Evolutionary conservation across 768 basidiomycete species (phyloP).

Genomic region (Tephrocybe sp.): DNA sequence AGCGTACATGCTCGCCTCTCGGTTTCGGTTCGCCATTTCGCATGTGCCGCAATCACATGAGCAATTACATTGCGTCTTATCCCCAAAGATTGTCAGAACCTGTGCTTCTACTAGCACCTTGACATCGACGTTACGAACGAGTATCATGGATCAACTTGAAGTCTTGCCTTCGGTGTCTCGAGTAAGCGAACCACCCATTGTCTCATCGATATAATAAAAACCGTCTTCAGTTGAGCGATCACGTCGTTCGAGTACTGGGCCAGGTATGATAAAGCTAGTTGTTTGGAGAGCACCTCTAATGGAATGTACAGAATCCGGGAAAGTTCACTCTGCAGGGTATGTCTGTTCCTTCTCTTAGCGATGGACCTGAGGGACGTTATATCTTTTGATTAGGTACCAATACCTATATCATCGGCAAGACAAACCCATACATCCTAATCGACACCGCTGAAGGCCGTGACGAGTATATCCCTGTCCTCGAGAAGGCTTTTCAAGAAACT

Average conservation of each 20-base stretch:
- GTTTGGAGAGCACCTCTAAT: not conserved
- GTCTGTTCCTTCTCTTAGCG: not conserved
- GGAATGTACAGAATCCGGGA: constrained; percentile 70
- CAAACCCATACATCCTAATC: constrained; percentile 73
- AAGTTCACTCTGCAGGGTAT: constrained; percentile 86
- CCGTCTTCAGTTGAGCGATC: constrained; percentile 57
- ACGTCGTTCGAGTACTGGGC: constrained; percentile 69
- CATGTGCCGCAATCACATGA: constrained; percentile 17
- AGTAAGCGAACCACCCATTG: constrained; percentile 34
- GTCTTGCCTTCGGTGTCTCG: constrained; percentile 51
- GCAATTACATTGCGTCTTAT: constrained; percentile 2
- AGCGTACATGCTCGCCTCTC: not conserved
- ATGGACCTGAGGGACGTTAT: not conserved
- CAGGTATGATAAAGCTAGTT: constrained; percentile 49
- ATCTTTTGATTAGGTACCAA: constrained; percentile 67
- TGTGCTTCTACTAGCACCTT: not conserved
- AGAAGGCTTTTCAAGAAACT: constrained; percentile 52
- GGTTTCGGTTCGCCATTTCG: constrained; percentile 1
- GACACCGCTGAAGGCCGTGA: constrained; percentile 81
- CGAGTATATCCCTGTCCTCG: constrained; percentile 67
- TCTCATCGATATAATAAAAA: constrained; percentile 1
- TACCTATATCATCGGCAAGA: constrained; percentile 78
- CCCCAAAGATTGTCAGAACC: not conserved
- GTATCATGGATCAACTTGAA: constrained; percentile 51
- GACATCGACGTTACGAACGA: not conserved